Evolutionary conservation across 2,329 filamentous ascomycete genomes (phyloP).

Genomic region (Chaetomiaceae sp.): DNA sequence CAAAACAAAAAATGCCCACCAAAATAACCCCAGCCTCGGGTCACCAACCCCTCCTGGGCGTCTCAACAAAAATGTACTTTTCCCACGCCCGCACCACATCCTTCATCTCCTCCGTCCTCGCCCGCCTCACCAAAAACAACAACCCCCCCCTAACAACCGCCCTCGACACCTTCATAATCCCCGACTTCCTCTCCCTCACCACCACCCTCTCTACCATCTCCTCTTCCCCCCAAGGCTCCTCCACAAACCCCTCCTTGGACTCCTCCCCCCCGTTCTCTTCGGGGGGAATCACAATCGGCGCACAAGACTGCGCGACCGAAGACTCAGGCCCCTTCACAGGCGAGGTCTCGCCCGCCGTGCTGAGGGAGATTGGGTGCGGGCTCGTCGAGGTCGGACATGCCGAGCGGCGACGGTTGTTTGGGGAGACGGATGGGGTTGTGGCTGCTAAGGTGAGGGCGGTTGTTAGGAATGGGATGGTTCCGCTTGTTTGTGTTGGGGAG

Average conservation of each 20-base stretch:
- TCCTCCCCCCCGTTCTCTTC: no score
- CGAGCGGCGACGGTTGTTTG: constrained; percentile 66
- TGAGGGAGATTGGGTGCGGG: constrained; percentile 62
- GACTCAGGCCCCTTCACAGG: constrained; percentile 71
- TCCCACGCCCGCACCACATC: constrained; percentile 56
- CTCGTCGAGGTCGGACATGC: constrained; percentile 80
- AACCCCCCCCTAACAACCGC: constrained; percentile 17
- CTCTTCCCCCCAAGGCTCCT: no score
- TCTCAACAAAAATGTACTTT: constrained; percentile 80
- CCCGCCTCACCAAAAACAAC: constrained; percentile 37
- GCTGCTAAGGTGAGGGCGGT: constrained; percentile 66
- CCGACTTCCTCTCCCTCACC: constrained; percentile 68
- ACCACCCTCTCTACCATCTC: constrained; percentile 44
- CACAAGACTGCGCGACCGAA: constrained; percentile 70
- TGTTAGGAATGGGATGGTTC: constrained; percentile 64
- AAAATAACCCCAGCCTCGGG: not conserved
- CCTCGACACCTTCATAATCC: constrained; percentile 68
- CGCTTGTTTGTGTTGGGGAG: constrained; percentile 78
- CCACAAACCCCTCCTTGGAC: no score
- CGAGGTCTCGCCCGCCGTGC: constrained; percentile 64
- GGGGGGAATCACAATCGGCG: no score
- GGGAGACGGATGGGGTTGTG: constrained; percentile 65
- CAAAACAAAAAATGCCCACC: no score
- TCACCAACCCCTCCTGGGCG: constrained; percentile 62
- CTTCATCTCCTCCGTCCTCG: constrained; percentile 49